Evolutionary conservation across 257 asterid species (phyloP), one percentile per base, ranked within the genome.

Genomic region (Solanum chaucha): DNA sequence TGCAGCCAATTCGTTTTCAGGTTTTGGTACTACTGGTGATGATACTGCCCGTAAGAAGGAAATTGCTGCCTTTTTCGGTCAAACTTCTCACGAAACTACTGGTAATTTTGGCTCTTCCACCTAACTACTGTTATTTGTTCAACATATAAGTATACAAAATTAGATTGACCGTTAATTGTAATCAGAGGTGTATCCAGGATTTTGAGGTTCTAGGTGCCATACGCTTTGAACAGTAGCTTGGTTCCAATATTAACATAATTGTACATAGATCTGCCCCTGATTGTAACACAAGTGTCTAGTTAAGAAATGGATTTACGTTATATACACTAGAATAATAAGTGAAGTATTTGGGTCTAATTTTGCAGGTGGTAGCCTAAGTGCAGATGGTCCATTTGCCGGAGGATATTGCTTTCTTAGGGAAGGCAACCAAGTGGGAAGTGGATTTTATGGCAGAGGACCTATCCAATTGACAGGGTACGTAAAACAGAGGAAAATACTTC

Each of bases 61-160:
- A 61, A 85, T 89, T 22, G 91, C 90, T 14, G 91, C 91, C 15
- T 90, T 90, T 67, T 75, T 90, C 1, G 91, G 89, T 35, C 91
- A 90, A 82, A 90, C 89, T 22, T 90, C 92, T 30, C 92, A 88
- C 3, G 92, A 88, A 36, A 88, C 89, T 26, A 88, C 88, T 26
- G 92, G 90, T 90, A 65, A 28, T 32, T 32, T 32, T 48, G 8
- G 59, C 20, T 14, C 59, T 48, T 48, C 0, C 8, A 48, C 59
- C 59, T 5, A 48, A 48, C 3, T 48, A 48, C 59, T 48, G 59
- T 46, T 46, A 46, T 46, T 46, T 46, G 58, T 46, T 13, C 58
- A 46, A 46, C 58, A 46, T 13, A 1, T 13, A 13, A 46, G 19
- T 46, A 46, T 2, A 13, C 58, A 46, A 13, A 46, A 46, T 14